A percentile compares a stretch with the other conserved stretches of the same genome.
Evolutionary conservation across 768 basidiomycete species (phyloP).

Genomic region (Leucocoprinus leucothites): DNA sequence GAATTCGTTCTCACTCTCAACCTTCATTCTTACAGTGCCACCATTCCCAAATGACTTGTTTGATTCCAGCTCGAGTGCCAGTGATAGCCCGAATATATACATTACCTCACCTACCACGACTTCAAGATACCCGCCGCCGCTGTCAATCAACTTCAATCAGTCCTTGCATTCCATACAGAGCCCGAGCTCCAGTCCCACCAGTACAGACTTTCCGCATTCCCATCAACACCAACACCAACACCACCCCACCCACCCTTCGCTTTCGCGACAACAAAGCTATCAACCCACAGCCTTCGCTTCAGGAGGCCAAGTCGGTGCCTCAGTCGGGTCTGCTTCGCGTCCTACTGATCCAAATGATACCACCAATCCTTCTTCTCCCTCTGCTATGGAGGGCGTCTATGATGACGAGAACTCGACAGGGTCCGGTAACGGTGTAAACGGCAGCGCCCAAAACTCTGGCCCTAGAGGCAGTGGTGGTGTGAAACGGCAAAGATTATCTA

Average conservation of each 20-base stretch:
- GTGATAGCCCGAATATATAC: constrained; percentile 66
- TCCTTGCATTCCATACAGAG: constrained; percentile 42
- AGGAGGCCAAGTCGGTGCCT: not conserved
- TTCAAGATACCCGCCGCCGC: constrained; percentile 38
- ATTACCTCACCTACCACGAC: constrained; percentile 62
- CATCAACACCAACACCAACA: constrained; percentile 14
- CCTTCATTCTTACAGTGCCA: constrained; percentile 30
- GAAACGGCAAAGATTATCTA: constrained; percentile 51
- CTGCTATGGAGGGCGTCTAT: constrained; percentile 9
- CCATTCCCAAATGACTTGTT: constrained; percentile 51
- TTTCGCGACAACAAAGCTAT: constrained; percentile 61
- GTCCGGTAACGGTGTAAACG: not conserved
- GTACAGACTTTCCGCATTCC: constrained; percentile 39
- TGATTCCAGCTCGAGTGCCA: constrained; percentile 25
- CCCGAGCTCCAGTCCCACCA: constrained; percentile 52
- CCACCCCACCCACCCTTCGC: constrained; percentile 26
- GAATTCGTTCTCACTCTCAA: not conserved
- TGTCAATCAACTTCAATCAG: constrained; percentile 38
- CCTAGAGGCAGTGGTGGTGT: constrained; percentile 26
- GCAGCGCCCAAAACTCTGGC: not conserved
- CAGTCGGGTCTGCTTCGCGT: constrained; percentile 17
- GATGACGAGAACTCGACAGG: constrained; percentile 6
- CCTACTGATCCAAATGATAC: constrained; percentile 16
- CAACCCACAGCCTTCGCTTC: constrained; percentile 37
- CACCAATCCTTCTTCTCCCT: constrained; percentile 16